These are phyloP conservation scores for Protomyces macrosporus DNA, from an alignment of 1,139 yeast species.

Conservation along the genomic window DNA sequence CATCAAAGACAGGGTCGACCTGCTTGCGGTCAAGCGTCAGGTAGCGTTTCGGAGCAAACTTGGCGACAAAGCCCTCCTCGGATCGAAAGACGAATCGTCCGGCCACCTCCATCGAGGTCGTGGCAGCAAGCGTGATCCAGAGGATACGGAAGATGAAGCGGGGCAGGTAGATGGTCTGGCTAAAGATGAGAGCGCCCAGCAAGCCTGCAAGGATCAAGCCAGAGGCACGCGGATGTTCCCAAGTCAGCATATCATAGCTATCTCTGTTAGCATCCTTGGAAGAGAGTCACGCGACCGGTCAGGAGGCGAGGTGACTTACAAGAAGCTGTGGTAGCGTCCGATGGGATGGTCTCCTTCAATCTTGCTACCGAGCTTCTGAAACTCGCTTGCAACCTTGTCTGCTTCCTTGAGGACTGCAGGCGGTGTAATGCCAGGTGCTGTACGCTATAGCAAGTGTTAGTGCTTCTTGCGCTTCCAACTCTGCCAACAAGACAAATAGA, in stretches of 20 bases:
- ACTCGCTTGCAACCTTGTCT: slow-evolving; percentile 13
- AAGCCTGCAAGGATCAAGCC: slow-evolving; percentile 17
- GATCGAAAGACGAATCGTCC: slow-evolving; percentile 23
- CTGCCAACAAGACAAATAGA: background rate
- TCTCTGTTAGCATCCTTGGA: background rate
- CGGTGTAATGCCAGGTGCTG: slow-evolving; percentile 16
- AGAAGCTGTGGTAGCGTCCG: slow-evolving; percentile 15
- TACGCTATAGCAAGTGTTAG: background rate
- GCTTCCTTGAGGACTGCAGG: slow-evolving; percentile 23
- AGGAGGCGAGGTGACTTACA: slow-evolving; percentile 3
- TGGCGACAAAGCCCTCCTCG: slow-evolving; percentile 25
- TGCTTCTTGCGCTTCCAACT: background rate
- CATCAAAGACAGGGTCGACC: slow-evolving; percentile 36
- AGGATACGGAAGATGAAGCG: slow-evolving; percentile 23
- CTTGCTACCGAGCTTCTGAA: slow-evolving; percentile 10
- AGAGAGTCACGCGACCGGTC: background rate
- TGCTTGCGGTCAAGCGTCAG: slow-evolving; percentile 20
- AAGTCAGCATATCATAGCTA: slow-evolving; percentile 25
- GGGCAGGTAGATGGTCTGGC: slow-evolving; percentile 26
- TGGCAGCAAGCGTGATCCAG: slow-evolving; percentile 26
- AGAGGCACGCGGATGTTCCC: slow-evolving; percentile 28
- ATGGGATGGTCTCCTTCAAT: slow-evolving; percentile 14
- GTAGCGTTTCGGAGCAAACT: slow-evolving; percentile 17
- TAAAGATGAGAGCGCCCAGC: slow-evolving; percentile 12
- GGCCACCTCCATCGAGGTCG: slow-evolving; percentile 27